Conservation (phyloP, 2,329 filamentous ascomycete genomes). For the Diaporthe sp. region DNA sequence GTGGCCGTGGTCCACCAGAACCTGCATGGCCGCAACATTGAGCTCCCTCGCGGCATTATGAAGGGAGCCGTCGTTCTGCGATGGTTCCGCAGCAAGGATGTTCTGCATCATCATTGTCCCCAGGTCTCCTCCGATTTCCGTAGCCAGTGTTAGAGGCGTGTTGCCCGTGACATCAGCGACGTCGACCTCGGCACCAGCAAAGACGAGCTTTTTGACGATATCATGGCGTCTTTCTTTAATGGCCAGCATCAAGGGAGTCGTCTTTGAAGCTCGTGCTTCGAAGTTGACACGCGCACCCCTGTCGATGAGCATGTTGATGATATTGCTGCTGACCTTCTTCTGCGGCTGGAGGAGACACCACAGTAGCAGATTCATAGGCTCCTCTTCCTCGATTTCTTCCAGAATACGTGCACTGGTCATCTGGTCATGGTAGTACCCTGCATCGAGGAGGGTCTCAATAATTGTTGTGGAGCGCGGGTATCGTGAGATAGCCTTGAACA, state of each 20-base stretch:
- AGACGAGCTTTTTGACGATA: constrained; percentile 65
- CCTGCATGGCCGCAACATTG: constrained; percentile 64
- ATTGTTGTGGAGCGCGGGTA: constrained; percentile 66
- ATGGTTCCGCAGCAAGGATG: constrained; percentile 65
- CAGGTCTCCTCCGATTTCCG: constrained; percentile 62
- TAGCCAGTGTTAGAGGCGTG: constrained; percentile 70
- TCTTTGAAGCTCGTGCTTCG: constrained; percentile 60
- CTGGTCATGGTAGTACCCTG: constrained; percentile 70
- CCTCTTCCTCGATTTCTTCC: constrained; percentile 58
- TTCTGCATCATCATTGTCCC: constrained; percentile 64
- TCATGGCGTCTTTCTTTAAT: constrained; percentile 66
- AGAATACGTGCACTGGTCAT: constrained; percentile 55
- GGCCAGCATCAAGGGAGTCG: constrained; percentile 69
- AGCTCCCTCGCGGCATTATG: constrained; percentile 72
- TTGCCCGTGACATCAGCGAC: constrained; percentile 65
- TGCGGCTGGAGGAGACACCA: constrained; percentile 73
- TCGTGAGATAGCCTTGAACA: constrained; percentile 63
- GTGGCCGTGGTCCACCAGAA: constrained; percentile 69
- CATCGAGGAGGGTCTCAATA: constrained; percentile 63
- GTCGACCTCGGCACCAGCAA: constrained; percentile 70
- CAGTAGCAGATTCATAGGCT: constrained; percentile 66
- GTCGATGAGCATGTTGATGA: constrained; percentile 68
- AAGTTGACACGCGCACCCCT: constrained; percentile 67
- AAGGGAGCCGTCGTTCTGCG: constrained; percentile 72
- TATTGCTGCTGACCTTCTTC: constrained; percentile 67